A percentile compares a stretch with the other conserved stretches of the same genome.
Evolutionary conservation across 2,329 filamentous ascomycete genomes (phyloP).

Genomic region (Colletotrichum aenigma): DNA sequence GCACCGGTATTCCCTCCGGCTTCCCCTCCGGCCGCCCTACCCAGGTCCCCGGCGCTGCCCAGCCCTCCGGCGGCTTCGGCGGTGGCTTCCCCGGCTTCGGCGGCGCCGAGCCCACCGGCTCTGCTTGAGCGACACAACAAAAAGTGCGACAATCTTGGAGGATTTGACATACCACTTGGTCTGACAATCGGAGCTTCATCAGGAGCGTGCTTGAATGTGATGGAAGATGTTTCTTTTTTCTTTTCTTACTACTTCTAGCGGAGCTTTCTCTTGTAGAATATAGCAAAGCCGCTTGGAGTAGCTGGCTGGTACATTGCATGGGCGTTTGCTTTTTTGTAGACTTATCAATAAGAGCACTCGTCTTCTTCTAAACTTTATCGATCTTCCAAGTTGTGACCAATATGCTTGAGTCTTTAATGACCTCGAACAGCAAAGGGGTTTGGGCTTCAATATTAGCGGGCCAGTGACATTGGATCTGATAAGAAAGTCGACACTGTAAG

Average conservation of each 20-base stretch:
- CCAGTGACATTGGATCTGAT: no score
- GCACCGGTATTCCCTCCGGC: conserved; percentile 1
- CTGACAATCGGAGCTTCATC: neutral
- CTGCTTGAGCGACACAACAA: neutral
- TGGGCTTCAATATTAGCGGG: no score
- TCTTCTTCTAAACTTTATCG: neutral
- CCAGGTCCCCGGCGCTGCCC: conserved; percentile 10
- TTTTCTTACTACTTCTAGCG: conserved; percentile 5
- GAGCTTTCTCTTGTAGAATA: conserved; percentile 13
- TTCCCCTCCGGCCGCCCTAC: conserved; percentile 11
- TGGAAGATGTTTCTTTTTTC: neutral
- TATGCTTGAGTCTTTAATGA: neutral
- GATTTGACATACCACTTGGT: neutral
- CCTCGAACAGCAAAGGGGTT: no score
- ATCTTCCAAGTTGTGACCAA: neutral
- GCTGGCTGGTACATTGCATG: conserved; percentile 14
- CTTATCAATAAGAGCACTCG: neutral
- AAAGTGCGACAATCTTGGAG: neutral
- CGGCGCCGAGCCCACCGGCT: neutral
- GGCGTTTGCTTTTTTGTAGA: neutral
- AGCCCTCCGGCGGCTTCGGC: conserved; percentile 8
- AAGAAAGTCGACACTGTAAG: no score
- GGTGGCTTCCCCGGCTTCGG: conserved; percentile 1
- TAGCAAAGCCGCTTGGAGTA: conserved; percentile 12
- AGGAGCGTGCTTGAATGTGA: conserved; percentile 6